Evolutionary conservation across 2,329 filamentous ascomycete genomes (phyloP).

Genomic region (Lachnum nothofagi): DNA sequence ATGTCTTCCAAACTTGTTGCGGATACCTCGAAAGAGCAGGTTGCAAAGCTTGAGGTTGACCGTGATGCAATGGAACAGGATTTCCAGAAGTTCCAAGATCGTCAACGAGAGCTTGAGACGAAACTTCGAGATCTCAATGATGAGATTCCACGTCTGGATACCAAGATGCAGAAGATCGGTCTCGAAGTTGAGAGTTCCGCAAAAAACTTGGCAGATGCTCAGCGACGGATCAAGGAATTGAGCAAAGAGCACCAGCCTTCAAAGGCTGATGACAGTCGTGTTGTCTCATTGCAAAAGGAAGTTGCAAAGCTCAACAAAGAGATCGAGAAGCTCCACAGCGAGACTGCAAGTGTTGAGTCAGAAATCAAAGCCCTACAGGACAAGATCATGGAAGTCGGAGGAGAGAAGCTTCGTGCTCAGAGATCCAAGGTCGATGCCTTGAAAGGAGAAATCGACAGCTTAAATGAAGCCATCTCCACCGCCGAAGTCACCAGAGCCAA

Average conservation of each 20-base stretch:
- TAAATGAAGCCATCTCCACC: constrained; percentile 76
- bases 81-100: constrained; percentile 78
- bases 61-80: constrained; percentile 78
- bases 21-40: constrained; percentile 82
- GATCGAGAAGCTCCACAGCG: constrained; percentile 70
- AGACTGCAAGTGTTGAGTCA: constrained; percentile 84
- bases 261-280: constrained; percentile 70
- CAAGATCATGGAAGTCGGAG: constrained; percentile 97
- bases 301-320: constrained; percentile 71
- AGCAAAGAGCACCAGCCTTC: constrained; percentile 75
- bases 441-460: constrained; percentile 76
- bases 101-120: constrained; percentile 73
- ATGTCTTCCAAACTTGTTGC: constrained; percentile 97
- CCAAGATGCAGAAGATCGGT: constrained; percentile 81
- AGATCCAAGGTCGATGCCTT: constrained; percentile 84
- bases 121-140: constrained; percentile 67
- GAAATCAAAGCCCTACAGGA: constrained; percentile 91
- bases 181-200: constrained; percentile 85
- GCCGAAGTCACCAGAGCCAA: constrained; percentile 87
- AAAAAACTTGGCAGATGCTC: constrained; percentile 75
- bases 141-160: constrained; percentile 79
- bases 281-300: constrained; percentile 69
- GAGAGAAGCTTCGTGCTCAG: constrained; percentile 84
- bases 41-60: constrained; percentile 78
- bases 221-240: constrained; percentile 81